Base-by-base conservation (phyloP, 768 basidiomycete genomes). In the Pleurotus tuoliensis region DNA sequence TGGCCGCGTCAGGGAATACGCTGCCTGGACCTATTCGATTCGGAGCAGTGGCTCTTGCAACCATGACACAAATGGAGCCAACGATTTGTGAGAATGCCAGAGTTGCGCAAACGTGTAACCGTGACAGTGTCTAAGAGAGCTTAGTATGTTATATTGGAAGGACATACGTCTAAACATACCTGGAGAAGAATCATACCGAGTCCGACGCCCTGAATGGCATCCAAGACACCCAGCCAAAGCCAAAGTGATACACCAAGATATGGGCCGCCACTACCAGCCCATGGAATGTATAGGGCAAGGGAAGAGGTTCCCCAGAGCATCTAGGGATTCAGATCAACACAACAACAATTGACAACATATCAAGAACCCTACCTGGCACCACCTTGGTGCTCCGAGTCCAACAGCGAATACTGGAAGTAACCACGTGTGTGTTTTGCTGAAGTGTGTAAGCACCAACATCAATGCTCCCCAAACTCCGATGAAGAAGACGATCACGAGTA, bases 251-350 rank as follows among this genome's bases (percentile, higher is more conserved):
- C 82, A 43, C 92, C 92, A 55, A 96, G 83, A 67, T 95, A 97
- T 20, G 94, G 92, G 15, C 94, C 94, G 3, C 79, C 84, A 9
- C 66, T 67, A 9, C 94, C 93, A 2, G 90, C 94, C 94, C 94
- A 97, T 4, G 94, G 93, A 57, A 97, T 88, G 67, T 96, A 97
- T 13, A 94, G 73, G 3, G 92, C 94, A 44, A 97, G 81, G 30
- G 92, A 94, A 4, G 94, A 96, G 7, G 93, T 94, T 64, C 94
- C 94, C 94, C 94, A 97, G 47, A 94, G 73, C 84, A 94, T 96
- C 83, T 86, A 55, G 3, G 24, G 18, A 52, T 53, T 41, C 38
- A 6, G 44, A 27, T 59, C 51, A 67, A 18, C 4, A 40, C 5
- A 34, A 11, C 30, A 34, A 34, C 30, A 3, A 8, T 34, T 34